Evolutionary conservation across 192 early-diverging fungal species (phyloP).

Genomic region (Coemansia sp.): DNA sequence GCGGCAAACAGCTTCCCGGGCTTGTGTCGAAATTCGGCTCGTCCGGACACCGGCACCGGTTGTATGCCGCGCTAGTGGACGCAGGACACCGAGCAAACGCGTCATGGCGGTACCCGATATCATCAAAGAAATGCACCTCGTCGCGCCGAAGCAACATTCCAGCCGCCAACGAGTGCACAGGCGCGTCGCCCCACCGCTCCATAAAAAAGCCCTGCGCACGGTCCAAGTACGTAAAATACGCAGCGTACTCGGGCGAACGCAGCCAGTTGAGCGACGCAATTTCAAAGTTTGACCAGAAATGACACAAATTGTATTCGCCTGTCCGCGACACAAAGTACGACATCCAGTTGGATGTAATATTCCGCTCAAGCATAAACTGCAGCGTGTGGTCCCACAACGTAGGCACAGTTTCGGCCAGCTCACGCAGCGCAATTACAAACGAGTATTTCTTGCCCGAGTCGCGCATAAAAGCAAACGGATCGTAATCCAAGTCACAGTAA

Average conservation of each 20-base stretch:
- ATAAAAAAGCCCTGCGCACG: constrained; percentile 71
- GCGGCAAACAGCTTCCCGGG: constrained; percentile 36
- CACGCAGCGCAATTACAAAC: constrained; percentile 59
- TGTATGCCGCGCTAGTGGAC: too few relatives aligned
- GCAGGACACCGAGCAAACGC: constrained; percentile 38
- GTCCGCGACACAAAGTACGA: constrained; percentile 29
- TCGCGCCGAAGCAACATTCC: constrained; percentile 54
- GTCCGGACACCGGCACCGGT: constrained; percentile 36
- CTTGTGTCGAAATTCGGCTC: constrained; percentile 29
- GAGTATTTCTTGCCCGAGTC: constrained; percentile 73
- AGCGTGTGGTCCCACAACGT: constrained; percentile 57
- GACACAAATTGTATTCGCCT: constrained; percentile 66
- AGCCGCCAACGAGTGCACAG: constrained; percentile 69
- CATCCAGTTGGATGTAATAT: constrained; percentile 38
- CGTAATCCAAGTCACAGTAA: constrained; percentile 78
- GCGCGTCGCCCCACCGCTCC: constrained; percentile 81
- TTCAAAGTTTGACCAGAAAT: constrained; percentile 84
- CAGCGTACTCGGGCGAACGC: constrained; percentile 57
- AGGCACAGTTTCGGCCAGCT: constrained; percentile 56
- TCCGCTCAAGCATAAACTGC: constrained; percentile 39
- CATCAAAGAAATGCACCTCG: constrained; percentile 72
- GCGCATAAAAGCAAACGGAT: constrained; percentile 81
- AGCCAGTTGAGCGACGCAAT: constrained; percentile 69
- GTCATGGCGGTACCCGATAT: constrained; percentile 67
- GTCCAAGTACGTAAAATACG: constrained; percentile 70